phyloP scores from a whole-genome alignment of 2,329 filamentous ascomycete species.

The Botrytis galanthina region DNA sequence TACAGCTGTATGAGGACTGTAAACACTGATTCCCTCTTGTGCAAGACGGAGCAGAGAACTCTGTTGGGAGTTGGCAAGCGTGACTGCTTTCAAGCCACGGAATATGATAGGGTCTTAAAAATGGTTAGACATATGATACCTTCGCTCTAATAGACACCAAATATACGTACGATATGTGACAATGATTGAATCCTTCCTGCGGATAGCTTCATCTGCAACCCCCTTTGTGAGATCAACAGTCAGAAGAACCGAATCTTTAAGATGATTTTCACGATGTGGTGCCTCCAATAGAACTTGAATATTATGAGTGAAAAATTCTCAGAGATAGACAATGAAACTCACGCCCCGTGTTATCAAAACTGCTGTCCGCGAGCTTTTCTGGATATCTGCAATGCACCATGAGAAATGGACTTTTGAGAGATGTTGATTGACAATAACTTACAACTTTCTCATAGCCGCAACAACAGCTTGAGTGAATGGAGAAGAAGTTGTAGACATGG shows the following conservation, averaged over 20 bases:
- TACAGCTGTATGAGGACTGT: constrained; percentile 92
- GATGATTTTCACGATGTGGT: constrained; percentile 56
- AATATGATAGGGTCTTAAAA: constrained; percentile 90
- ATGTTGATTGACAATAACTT: constrained; percentile 40
- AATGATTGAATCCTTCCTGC: constrained; percentile 71
- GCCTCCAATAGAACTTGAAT: constrained; percentile 64
- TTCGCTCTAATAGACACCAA: neutral
- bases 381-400: constrained; percentile 65
- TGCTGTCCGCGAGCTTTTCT: constrained; percentile 80
- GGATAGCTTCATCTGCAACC: constrained; percentile 87
- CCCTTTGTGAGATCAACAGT: constrained; percentile 88
- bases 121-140: constrained; percentile 13
- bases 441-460: constrained; percentile 76
- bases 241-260: constrained; percentile 68
- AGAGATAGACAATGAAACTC: constrained; percentile 22
- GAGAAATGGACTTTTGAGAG: neutral
- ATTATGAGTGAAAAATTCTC: constrained; percentile 19
- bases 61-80: constrained; percentile 81
- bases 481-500: constrained; percentile 33
- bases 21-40: constrained; percentile 87
- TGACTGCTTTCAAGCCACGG: constrained; percentile 84
- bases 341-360: constrained; percentile 94
- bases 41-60: constrained; percentile 77
- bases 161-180: constrained; percentile 75
- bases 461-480: constrained; percentile 67